Percentiles rank a stretch among this genome's conserved stretches.
Conservation (phyloP, 148 eudicot species). For the Camellia sinensis region DNA sequence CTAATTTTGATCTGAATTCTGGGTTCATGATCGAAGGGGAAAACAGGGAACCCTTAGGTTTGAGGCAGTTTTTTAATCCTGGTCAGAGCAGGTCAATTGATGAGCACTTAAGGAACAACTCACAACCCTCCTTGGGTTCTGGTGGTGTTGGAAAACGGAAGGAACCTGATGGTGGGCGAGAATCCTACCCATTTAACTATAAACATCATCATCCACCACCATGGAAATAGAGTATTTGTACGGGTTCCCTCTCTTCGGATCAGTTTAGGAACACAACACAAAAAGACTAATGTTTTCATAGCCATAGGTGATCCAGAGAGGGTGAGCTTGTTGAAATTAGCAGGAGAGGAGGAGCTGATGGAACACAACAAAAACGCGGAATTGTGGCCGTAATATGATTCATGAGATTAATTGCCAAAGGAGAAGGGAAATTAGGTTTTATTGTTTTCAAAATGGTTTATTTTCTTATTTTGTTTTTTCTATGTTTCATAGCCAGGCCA, state of each 20-base stretch:
- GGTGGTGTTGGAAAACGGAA: slow-evolving; percentile 55
- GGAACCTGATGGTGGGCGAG: slow-evolving; percentile 81
- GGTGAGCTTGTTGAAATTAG: slow-evolving; percentile 16
- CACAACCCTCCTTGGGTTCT: slow-evolving; percentile 42
- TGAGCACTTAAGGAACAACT: slow-evolving; percentile 41
- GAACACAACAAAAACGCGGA: slow-evolving; percentile 30
- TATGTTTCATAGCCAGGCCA: slow-evolving; percentile 28
- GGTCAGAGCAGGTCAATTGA: slow-evolving; percentile 44
- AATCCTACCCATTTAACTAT: slow-evolving; percentile 43
- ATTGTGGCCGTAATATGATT: slow-evolving; percentile 28
- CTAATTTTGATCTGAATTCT: slow-evolving; percentile 53
- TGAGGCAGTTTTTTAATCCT: slow-evolving; percentile 50
- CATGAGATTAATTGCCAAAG: slow-evolving; percentile 33
- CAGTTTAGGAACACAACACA: slow-evolving; percentile 24
- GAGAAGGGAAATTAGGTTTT: slow-evolving; percentile 34
- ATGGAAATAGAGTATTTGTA: slow-evolving; percentile 42
- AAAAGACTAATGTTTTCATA: slow-evolving; percentile 19
- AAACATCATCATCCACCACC: slow-evolving; percentile 57
- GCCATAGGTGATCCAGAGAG: slow-evolving; percentile 25
- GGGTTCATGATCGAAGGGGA: slow-evolving; percentile 48
- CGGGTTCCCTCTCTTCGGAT: slow-evolving; percentile 13
- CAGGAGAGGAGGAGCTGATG: slow-evolving; percentile 16
- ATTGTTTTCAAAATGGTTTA: slow-evolving; percentile 28
- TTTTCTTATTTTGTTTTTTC: slow-evolving; percentile 15
- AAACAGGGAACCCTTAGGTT: slow-evolving; percentile 40